Evolutionary conservation across 1,284 basidiomycete species (phyloP).

Genomic region (Inonotus obliquus): DNA sequence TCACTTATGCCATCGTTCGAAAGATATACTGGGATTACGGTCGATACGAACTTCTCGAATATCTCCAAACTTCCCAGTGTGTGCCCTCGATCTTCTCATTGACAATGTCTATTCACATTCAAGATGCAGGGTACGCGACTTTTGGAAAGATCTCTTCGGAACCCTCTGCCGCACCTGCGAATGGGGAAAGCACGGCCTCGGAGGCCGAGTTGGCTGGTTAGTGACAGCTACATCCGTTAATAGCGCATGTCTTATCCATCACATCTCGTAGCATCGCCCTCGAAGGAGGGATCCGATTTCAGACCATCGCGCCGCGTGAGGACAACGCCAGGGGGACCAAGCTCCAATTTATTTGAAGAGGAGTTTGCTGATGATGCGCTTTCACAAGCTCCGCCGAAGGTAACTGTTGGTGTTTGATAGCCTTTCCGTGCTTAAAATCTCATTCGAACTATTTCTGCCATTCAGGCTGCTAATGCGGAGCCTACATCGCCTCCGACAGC

Average conservation of each 20-base stretch:
- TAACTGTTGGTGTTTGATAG: neutral
- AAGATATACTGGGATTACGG: constrained; percentile 63
- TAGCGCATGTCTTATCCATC: neutral
- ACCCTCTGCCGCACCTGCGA: neutral
- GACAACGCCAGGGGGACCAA: constrained; percentile 20
- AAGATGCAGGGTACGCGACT: constrained; percentile 47
- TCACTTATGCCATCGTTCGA: neutral
- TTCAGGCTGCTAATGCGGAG: neutral
- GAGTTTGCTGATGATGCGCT: constrained; percentile 20
- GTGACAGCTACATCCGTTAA: neutral
- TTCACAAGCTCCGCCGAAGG: constrained; percentile 4
- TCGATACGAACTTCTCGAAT: constrained; percentile 67
- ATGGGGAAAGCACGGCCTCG: neutral
- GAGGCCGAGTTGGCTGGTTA: neutral
- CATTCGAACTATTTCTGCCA: neutral
- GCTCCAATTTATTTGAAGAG: constrained; percentile 15
- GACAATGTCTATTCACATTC: neutral
- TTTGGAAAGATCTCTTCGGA: constrained; percentile 43
- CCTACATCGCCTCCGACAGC: neutral
- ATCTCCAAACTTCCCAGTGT: constrained; percentile 67
- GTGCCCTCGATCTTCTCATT: constrained; percentile 17
- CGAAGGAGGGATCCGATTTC: constrained; percentile 6
- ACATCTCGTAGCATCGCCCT: neutral
- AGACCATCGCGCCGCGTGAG: constrained; percentile 24
- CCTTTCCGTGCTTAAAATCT: neutral